Evolutionary conservation across 2,329 filamentous ascomycete genomes (phyloP), one percentile per base, ranked within the genome.

Genomic region (Arachnopeziza araneosa): DNA sequence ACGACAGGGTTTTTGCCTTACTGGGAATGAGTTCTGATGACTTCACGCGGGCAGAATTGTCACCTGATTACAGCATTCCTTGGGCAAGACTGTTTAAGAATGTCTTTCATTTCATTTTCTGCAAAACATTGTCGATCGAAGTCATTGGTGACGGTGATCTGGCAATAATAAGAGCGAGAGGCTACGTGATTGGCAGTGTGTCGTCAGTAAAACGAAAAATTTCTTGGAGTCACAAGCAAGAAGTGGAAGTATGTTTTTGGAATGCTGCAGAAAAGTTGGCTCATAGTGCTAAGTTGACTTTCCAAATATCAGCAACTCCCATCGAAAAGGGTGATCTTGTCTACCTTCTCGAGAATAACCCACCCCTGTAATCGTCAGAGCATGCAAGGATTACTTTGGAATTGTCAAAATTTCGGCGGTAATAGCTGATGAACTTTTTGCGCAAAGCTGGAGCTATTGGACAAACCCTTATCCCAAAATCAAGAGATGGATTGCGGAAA

Each of bases 11-110:
- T 14, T 60, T 57, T 63, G 55, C 58, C 36, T 58, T 56, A 59
- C 54, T 60, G 23, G 54, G 58, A 21, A 64, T 64, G 60, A 63
- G 60, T 54, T 60, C 58, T 55, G 60, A 64, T 50, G 49, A 64
- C 56, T 55, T 36, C 24, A 51, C 21, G 24, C 51, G 48, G 32
- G 60, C 52, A 50, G 54, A 23, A 52, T 62, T 30, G 52, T 17
- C 21, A n/a, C 63, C 63, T 48, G 51, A 64, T 50, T 63, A 64
- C 36, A 44, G 24, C 4, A 48, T 63, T 58, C 24, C 53, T 12
- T 63, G 58, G 63, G 56, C 59, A 49, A 30, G 59, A 30, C 50
- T 64, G 19, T 61, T 64, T n/a, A 23, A 58, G 36, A 32, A 52
- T 54, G 48, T 64, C 53, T 44, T 59, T 23, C 63, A 61, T 24